Conservation (phyloP, 2,329 filamentous ascomycete genomes). For the Xylariaceae sp. region DNA sequence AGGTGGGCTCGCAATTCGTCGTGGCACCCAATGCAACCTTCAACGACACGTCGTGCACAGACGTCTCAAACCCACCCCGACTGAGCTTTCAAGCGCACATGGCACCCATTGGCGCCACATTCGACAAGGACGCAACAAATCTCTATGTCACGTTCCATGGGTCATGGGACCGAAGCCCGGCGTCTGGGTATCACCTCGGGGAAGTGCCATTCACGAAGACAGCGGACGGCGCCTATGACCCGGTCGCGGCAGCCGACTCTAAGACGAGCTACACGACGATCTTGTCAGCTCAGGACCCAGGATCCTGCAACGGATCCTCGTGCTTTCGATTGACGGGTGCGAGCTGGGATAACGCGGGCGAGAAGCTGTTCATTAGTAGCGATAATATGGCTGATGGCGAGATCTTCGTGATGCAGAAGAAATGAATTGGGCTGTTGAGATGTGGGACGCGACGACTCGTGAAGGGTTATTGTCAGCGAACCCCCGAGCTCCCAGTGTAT, state of each 20-base stretch:
- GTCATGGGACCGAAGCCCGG: slow-evolving; percentile 44
- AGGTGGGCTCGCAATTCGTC: slow-evolving; percentile 36
- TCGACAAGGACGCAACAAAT: slow-evolving; percentile 52
- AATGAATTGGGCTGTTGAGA: slow-evolving; percentile 4
- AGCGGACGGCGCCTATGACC: slow-evolving; percentile 30
- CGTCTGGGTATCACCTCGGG: slow-evolving; percentile 37
- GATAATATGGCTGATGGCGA: slow-evolving; percentile 49
- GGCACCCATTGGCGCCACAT: slow-evolving; percentile 41
- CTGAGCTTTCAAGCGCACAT: slow-evolving; percentile 55
- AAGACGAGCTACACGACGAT: slow-evolving; percentile 44
- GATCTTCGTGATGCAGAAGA: slow-evolving; percentile 31
- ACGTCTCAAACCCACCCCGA: slow-evolving; percentile 36
- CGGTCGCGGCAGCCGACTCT: slow-evolving; percentile 33
- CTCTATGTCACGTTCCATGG: slow-evolving; percentile 62
- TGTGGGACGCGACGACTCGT: background rate
- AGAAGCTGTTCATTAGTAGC: slow-evolving; percentile 48
- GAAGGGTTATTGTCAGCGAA: background rate
- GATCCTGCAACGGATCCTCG: slow-evolving; percentile 39
- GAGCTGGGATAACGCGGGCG: slow-evolving; percentile 37
- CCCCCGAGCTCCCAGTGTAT: background rate
- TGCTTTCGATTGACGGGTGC: slow-evolving; percentile 49
- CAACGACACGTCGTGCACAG: slow-evolving; percentile 29
- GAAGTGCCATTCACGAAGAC: slow-evolving; percentile 36
- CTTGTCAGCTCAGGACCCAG: slow-evolving; percentile 44
- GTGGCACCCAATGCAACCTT: slow-evolving; percentile 33